These are phyloP conservation scores for Effrenium voratum DNA, from an alignment of 73 alveolate genomes.

Conservation along the genomic window DNA sequence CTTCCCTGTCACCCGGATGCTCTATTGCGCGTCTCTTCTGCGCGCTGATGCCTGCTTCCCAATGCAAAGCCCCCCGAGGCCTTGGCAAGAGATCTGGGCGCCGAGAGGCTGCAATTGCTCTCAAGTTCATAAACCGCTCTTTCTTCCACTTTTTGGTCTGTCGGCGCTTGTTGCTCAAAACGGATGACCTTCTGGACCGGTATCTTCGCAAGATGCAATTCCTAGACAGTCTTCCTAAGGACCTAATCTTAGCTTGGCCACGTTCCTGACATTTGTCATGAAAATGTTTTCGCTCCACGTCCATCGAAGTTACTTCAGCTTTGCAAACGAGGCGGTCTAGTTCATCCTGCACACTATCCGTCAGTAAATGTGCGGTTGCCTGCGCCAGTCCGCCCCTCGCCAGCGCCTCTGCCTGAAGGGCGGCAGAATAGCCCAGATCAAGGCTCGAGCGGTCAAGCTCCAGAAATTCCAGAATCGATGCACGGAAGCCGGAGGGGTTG, in stretches of 20 bases:
- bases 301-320: not conserved
- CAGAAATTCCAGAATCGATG: not conserved
- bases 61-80: not conserved
- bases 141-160: not conserved
- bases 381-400: not conserved
- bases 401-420: not conserved
- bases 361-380: not conserved
- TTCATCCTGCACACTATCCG: not conserved
- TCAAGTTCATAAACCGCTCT: not conserved
- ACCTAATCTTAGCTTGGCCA: not conserved
- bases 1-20: not conserved
- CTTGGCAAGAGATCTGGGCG: not conserved
- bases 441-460: not conserved
- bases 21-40: not conserved
- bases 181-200: not conserved
- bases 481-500: not conserved
- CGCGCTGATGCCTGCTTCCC: not conserved
- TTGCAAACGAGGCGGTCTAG: not conserved
- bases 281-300: not conserved
- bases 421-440: not conserved
- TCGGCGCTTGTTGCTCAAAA: not conserved
- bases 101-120: not conserved
- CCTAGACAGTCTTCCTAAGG: not conserved
- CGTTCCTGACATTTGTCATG: not conserved
- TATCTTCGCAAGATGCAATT: not conserved